These are phyloP conservation scores for Adansonia gregorii DNA, from an alignment of 441 rosid species.

Conservation along the genomic window DNA sequence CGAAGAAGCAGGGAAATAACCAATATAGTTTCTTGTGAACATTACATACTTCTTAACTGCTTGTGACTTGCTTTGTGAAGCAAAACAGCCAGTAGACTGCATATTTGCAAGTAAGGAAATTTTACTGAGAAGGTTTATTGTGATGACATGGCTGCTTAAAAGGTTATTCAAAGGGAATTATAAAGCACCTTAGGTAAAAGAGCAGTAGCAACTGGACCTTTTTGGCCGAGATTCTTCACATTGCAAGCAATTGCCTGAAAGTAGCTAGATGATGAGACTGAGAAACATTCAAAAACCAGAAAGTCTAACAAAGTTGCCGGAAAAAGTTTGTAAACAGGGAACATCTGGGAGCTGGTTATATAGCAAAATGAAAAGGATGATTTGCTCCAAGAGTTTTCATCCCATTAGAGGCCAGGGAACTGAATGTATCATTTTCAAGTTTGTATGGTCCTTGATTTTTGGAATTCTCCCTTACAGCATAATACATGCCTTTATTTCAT, in stretches of 20 bases:
- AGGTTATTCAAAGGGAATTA: constrained; percentile 13
- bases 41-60: constrained; percentile 50
- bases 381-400: not conserved
- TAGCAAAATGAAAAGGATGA: not conserved
- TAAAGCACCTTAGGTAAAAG: constrained; percentile 50
- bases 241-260: constrained; percentile 44
- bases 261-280: constrained; percentile 15
- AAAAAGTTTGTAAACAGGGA: constrained; percentile 1
- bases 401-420: constrained; percentile 18
- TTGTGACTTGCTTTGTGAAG: constrained; percentile 39
- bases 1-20: constrained; percentile 14
- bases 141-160: constrained; percentile 12
- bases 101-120: constrained; percentile 27
- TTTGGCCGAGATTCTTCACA: constrained; percentile 36
- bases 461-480: constrained; percentile 6
- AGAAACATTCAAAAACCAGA: not conserved
- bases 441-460: constrained; percentile 10
- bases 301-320: not conserved
- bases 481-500: constrained; percentile 60
- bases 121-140: constrained; percentile 13
- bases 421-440: not conserved
- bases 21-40: constrained; percentile 11
- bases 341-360: constrained; percentile 7
- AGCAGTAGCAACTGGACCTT: constrained; percentile 34
- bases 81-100: constrained; percentile 40